Evolutionary conservation across 306 rosid species (phyloP), one percentile per base, ranked within the genome.

Genomic region (Dryas alaskensis): DNA sequence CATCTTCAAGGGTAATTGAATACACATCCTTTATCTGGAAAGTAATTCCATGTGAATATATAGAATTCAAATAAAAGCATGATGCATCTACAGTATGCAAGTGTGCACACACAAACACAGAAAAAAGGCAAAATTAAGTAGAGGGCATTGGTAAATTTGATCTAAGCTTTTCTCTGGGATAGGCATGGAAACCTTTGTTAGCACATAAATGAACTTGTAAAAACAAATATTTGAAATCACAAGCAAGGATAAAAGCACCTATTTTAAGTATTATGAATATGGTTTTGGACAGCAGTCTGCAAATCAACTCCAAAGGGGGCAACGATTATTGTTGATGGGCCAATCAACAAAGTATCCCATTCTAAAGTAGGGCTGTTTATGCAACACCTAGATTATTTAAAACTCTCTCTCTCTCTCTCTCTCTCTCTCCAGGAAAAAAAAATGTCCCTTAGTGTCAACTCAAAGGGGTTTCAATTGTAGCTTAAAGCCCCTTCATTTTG

Each of bases 11-110:
- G 12, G 90, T 95, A 73, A 92, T 64, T 48, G 93, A 88, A 62
- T 46, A 68, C 69, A 81, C 84, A 63, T 87, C 84, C 86, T 92
- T 95, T 60, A 92, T 85, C 99, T 94, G 89, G 27, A 86, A 71
- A 58, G 73, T 14, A 27, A 78, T 75, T 51, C 60, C 64, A 51
- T 47, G 17, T 27, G 47, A 80, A 25, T 58, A 71, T 68, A 58
- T 10, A 27, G 51, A 46, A 39, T 49, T 47, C 73, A 60, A 16
- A 71, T 48, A 39, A 70, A 81, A 62, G 67, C 57, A 61, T 64
- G 57, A 19, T 51, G 70, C 25, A 2, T 58, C 57, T 68, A n/a
- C 45, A 4, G 61, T 31, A 73, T 31, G 7, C 75, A 22, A 19
- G 70, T 3, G 74, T 48, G 45, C 49, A 45, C 27, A 40, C 80